A percentile compares a stretch with the other conserved stretches of the same genome.
Evolutionary conservation across 108 stramenopile genomes (phyloP).

Genomic region (Nitzschia palea): DNA sequence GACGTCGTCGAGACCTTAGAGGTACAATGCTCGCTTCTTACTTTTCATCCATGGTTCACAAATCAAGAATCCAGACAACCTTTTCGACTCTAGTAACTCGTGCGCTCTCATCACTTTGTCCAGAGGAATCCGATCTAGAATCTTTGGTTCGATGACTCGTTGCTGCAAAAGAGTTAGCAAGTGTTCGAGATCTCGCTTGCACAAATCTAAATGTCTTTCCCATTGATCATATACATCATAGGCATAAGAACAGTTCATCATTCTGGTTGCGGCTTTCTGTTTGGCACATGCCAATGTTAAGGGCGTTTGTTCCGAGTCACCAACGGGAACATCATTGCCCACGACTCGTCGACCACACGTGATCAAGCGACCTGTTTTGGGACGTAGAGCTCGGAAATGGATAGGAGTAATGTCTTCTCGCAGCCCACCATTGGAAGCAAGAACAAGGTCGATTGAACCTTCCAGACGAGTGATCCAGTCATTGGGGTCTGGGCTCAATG

Average conservation of each 20-base stretch:
- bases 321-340: slow-evolving; percentile 25
- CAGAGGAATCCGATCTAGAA: slow-evolving; percentile 48
- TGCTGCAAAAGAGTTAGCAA: slow-evolving; percentile 29
- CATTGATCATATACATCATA: slow-evolving; percentile 49
- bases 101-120: slow-evolving; percentile 49
- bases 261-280: slow-evolving; percentile 10
- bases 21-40: slow-evolving; percentile 41
- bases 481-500: slow-evolving; percentile 26
- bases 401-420: slow-evolving; percentile 29
- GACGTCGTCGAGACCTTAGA: too few relatives aligned
- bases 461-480: slow-evolving; percentile 34
- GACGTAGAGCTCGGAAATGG: slow-evolving; percentile 22
- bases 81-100: slow-evolving; percentile 35
- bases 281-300: slow-evolving; percentile 22
- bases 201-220: slow-evolving; percentile 40
- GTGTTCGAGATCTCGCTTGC: slow-evolving; percentile 39
- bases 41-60: slow-evolving; percentile 64
- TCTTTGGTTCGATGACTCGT: slow-evolving; percentile 30
- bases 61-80: slow-evolving; percentile 47
- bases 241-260: slow-evolving; percentile 1
- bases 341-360: slow-evolving; percentile 15
- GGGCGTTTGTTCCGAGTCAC: slow-evolving; percentile 4
- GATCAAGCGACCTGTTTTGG: slow-evolving; percentile 17
- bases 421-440: slow-evolving; percentile 25
- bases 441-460: slow-evolving; percentile 41